phyloP scores from a whole-genome alignment of 225 moss, liverwort and hornwort species.

The Pleurozium schreberi region DNA sequence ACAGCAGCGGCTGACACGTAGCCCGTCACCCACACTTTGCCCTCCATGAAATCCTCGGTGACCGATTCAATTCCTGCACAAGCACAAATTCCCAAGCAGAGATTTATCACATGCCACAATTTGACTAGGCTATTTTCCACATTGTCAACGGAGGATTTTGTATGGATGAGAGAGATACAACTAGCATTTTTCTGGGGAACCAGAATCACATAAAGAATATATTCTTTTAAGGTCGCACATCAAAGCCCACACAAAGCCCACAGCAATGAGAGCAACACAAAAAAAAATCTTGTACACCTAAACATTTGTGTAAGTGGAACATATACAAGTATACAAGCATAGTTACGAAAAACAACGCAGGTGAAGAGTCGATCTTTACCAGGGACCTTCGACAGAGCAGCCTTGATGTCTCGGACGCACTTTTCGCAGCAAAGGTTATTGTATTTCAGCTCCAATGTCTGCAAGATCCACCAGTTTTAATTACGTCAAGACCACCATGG shows the following conservation, averaged over 20 bases:
- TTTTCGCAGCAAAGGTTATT: constrained; percentile 53
- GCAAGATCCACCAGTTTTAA: not conserved
- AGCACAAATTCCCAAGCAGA: not conserved
- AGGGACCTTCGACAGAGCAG: constrained; percentile 36
- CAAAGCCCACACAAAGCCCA: not conserved
- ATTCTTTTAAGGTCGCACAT: not conserved
- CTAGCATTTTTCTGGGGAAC: not conserved
- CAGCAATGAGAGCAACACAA: not conserved
- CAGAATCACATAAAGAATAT: not conserved
- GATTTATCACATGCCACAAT: not conserved
- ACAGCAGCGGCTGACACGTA: constrained; percentile 14
- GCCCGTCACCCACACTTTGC: constrained; percentile 27
- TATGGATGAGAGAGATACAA: not conserved
- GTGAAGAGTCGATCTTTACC: constrained; percentile 10
- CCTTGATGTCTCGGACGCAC: constrained; percentile 42
- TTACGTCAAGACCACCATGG: not conserved
- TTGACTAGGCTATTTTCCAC: not conserved
- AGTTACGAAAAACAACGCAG: not conserved
- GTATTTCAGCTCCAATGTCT: constrained; percentile 37
- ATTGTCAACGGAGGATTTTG: not conserved
- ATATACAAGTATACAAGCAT: not conserved
- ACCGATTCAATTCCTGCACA: constrained; percentile 30
- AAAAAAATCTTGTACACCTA: not conserved
- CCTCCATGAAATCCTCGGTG: constrained; percentile 11
- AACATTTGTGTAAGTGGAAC: not conserved